Evolutionary conservation across 345 rosid species (phyloP).

Genomic region (Crucihimalaya himalaica): DNA sequence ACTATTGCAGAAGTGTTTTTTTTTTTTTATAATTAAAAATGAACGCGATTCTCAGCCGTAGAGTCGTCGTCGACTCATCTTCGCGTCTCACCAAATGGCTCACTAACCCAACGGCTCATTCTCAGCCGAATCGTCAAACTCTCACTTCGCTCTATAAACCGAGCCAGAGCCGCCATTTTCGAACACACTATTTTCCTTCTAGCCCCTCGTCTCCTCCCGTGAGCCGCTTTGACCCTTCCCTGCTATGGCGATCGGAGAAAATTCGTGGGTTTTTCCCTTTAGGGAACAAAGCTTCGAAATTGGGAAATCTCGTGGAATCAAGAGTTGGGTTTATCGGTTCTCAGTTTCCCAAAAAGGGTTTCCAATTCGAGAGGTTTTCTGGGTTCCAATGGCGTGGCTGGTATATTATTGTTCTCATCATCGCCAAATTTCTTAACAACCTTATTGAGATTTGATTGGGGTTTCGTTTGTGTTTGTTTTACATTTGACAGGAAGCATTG

Average conservation of each 20-base stretch:
- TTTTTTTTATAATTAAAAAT: constrained; percentile 20
- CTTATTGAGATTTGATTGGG: not conserved
- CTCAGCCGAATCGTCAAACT: constrained; percentile 24
- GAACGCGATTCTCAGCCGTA: constrained; percentile 50
- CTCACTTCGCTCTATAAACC: constrained; percentile 25
- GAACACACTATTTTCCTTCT: constrained; percentile 27
- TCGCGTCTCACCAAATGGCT: constrained; percentile 44
- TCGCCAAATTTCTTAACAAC: not conserved
- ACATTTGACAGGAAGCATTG: constrained; percentile 62
- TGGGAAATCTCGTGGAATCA: constrained; percentile 40
- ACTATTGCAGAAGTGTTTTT: not conserved
- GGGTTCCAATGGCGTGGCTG: constrained; percentile 42
- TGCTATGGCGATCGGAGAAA: constrained; percentile 41
- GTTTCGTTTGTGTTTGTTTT: not conserved
- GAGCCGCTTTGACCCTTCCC: constrained; percentile 38
- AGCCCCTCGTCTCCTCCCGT: constrained; percentile 1
- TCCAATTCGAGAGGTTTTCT: constrained; percentile 32
- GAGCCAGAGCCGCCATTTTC: constrained; percentile 34
- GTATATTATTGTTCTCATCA: constrained; percentile 29
- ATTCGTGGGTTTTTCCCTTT: constrained; percentile 43
- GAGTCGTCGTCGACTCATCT: constrained; percentile 39
- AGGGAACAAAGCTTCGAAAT: constrained; percentile 33
- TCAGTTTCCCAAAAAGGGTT: constrained; percentile 42
- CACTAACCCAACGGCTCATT: constrained; percentile 20
- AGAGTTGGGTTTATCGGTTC: constrained; percentile 40